Evolutionary conservation across 2,329 filamentous ascomycete species (phyloP).

Genomic region (Penicillium sp.): DNA sequence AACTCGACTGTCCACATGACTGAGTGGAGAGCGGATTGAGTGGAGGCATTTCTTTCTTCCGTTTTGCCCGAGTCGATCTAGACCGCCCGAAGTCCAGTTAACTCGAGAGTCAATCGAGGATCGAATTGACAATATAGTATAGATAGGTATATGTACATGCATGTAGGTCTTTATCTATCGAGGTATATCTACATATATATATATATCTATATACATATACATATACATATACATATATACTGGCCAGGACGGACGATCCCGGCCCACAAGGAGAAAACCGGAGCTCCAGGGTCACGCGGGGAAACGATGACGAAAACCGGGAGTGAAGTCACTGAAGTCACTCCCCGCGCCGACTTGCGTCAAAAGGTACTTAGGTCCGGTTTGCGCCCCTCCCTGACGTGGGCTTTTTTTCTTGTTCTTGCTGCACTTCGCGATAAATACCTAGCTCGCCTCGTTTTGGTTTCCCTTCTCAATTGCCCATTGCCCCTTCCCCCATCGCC

Average conservation of each 20-base stretch:
- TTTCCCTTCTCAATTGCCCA: background rate
- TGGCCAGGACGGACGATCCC: background rate
- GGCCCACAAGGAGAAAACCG: conserved; percentile 15
- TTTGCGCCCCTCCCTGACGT: conserved; percentile 19
- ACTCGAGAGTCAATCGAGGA: too few relatives aligned
- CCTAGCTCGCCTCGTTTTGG: conserved; percentile 2
- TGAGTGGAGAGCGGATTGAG: too few relatives aligned
- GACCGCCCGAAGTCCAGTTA: too few relatives aligned
- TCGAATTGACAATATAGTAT: too few relatives aligned
- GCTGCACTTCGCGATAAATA: conserved; percentile 3
- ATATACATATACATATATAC: too few relatives aligned
- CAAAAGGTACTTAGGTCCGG: conserved; percentile 22
- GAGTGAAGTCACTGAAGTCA: conserved; percentile 14
- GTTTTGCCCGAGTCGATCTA: too few relatives aligned
- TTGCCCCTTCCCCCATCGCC: background rate
- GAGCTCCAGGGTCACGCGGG: conserved; percentile 22
- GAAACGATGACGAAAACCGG: conserved; percentile 25
- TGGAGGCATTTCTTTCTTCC: too few relatives aligned
- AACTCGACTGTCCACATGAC: too few relatives aligned
- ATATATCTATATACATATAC: too few relatives aligned
- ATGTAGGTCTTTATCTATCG: too few relatives aligned
- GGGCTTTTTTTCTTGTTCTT: conserved; percentile 5
- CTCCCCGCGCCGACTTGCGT: conserved; percentile 6
- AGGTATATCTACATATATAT: too few relatives aligned
- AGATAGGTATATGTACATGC: too few relatives aligned